Percentiles rank a stretch among this genome's conserved stretches.
These are phyloP conservation scores for Mrakia blollopis DNA, from an alignment of 768 basidiomycete species.

Conservation along the genomic window DNA sequence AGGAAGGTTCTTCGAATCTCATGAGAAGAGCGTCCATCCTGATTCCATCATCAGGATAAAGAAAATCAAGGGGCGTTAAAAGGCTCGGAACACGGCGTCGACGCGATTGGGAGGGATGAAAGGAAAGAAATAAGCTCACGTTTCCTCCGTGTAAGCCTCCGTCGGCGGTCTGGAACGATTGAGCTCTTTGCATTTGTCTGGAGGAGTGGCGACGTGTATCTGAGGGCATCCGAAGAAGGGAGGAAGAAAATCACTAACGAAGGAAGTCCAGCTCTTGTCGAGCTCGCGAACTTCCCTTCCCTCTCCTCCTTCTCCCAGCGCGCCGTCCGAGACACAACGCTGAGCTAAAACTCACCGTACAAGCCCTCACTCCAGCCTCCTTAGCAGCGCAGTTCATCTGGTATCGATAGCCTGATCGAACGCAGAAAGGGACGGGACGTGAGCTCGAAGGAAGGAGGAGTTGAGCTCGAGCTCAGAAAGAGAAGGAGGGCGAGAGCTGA, in stretches of 20 bases:
- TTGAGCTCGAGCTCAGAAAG: neutral
- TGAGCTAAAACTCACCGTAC: slow-evolving; percentile 62
- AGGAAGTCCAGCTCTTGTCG: neutral
- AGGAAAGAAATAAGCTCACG: slow-evolving; percentile 58
- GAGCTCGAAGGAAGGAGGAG: neutral
- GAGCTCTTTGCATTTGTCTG: slow-evolving; percentile 71
- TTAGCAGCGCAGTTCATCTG: slow-evolving; percentile 95
- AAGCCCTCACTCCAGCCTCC: slow-evolving; percentile 75
- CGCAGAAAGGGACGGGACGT: neutral
- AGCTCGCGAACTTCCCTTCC: too few species aligned
- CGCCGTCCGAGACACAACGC: too few species aligned
- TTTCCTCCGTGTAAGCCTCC: slow-evolving; percentile 59
- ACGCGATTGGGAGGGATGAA: too few species aligned
- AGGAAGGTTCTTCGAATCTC: slow-evolving; percentile 92
- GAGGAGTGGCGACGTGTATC: slow-evolving; percentile 50
- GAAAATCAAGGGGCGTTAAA: too few species aligned
- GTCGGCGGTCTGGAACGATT: slow-evolving; percentile 56
- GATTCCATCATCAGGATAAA: too few species aligned
- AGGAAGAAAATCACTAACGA: slow-evolving; percentile 13
- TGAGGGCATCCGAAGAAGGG: slow-evolving; percentile 28
- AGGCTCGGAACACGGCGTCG: too few species aligned
- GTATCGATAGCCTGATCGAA: slow-evolving; percentile 66
- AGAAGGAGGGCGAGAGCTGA: neutral
- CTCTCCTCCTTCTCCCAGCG: too few species aligned
- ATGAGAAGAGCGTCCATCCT: slow-evolving; percentile 82